Base-by-base conservation (phyloP, 495 filamentous ascomycete species). In the Penicillium maclennaniae region DNA sequence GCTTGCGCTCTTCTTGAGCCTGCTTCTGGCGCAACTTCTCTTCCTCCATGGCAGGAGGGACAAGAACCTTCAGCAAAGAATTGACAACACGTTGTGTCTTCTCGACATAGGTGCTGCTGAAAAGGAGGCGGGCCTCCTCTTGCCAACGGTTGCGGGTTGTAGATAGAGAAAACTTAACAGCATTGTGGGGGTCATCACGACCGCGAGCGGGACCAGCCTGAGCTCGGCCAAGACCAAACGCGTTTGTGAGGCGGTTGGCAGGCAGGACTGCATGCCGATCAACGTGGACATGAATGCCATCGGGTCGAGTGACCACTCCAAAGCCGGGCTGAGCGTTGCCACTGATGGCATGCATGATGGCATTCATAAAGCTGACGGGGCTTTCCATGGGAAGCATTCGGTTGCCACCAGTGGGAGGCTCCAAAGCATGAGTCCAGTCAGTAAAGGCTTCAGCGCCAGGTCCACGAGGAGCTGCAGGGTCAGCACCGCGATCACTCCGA, bases 91-190 rank as follows among this genome's bases (percentile, higher is more conserved):
- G 84, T 51, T 76, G 71, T n/a, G 85, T 82, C 60, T 88, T 91
- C 27, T 95, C 91, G 7, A 79, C 61, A 47, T 86, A 79, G 19
- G 71, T 77, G 38, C 67, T 68, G 43, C 87, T 87, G 68, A 91
- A 97, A 1, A 97, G 74, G 67, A 97, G 81, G 53, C 86, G 85
- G 12, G 91, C 88, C 70, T 97, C 93, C 60, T 96, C 89, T 59
- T 87, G 84, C 92, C 95, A 99, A 41, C 93, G 84, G 38, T 76
- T 73, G 38, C 71, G 73, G 10, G 92, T 97, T 3, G 79, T 73
- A 28, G 81, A 80, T 16, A 88, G 77, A 20, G 77, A 72, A 68
- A 96, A 96, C 34, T 82, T 75, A 14, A 89, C 83, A 10, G 88
- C 83, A 55, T 84, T 79, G 25, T 77, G 76, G 25, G 83, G 82